Conservation (phyloP, 441 rosid genomes). For the Pelargonium cotyledonis region DNA sequence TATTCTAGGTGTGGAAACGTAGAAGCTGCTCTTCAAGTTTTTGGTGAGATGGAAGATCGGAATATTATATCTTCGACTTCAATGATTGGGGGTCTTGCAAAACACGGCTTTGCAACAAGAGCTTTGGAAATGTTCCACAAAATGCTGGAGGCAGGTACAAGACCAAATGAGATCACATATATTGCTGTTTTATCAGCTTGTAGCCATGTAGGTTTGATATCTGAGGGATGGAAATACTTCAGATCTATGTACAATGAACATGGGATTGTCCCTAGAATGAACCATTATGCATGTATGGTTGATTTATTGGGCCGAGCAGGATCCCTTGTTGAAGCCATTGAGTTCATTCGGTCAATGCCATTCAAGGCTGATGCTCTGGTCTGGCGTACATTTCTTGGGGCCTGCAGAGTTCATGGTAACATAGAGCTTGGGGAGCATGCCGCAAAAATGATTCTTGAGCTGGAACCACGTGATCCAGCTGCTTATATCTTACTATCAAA, state of each 20-base stretch:
- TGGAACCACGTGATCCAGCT: slow-evolving; percentile 55
- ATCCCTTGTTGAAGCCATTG: slow-evolving; percentile 45
- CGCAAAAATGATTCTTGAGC: slow-evolving; percentile 39
- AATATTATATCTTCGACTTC: slow-evolving; percentile 61
- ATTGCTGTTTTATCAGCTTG: slow-evolving; percentile 76
- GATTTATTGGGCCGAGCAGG: slow-evolving; percentile 72
- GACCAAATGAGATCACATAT: slow-evolving; percentile 66
- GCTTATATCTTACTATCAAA: slow-evolving; percentile 50
- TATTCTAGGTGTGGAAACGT: slow-evolving; percentile 58
- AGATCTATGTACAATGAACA: slow-evolving; percentile 41
- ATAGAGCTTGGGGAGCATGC: slow-evolving; percentile 47
- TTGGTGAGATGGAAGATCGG: slow-evolving; percentile 44
- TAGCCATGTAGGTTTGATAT: slow-evolving; percentile 51
- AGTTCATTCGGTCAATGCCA: slow-evolving; percentile 52
- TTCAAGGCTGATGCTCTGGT: slow-evolving; percentile 66
- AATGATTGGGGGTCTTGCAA: slow-evolving; percentile 65
- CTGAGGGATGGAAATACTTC: slow-evolving; percentile 53
- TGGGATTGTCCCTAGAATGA: slow-evolving; percentile 52
- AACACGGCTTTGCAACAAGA: slow-evolving; percentile 36
- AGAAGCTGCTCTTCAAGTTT: slow-evolving; percentile 57
- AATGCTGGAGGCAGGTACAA: slow-evolving; percentile 38
- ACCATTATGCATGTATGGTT: slow-evolving; percentile 70
- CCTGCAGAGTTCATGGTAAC: slow-evolving; percentile 54
- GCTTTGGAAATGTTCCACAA: slow-evolving; percentile 44
- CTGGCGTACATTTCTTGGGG: slow-evolving; percentile 66